phyloP scores from a whole-genome alignment of 495 filamentous ascomycete species.

The Oleoguttula mirabilis region DNA sequence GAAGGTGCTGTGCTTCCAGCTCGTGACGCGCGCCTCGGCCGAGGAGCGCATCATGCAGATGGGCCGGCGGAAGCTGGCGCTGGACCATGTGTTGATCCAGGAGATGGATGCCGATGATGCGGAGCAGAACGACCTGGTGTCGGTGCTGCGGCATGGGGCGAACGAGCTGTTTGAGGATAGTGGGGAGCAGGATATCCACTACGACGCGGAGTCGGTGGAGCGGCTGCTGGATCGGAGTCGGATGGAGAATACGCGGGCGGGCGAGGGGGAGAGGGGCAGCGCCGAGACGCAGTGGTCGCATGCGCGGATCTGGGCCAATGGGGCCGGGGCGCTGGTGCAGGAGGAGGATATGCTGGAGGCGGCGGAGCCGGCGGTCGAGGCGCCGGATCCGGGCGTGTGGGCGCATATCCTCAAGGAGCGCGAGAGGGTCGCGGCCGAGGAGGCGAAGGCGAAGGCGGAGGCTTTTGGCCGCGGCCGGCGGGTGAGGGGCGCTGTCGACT shows the following conservation, averaged over 20 bases:
- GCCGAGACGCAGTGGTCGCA: slow-evolving; percentile 75
- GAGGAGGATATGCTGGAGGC: slow-evolving; percentile 47
- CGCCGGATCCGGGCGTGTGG: slow-evolving; percentile 59
- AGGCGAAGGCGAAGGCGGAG: slow-evolving; percentile 50
- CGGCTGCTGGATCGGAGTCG: slow-evolving; percentile 77
- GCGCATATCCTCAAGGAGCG: slow-evolving; percentile 75
- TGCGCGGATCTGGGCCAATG: slow-evolving; percentile 86
- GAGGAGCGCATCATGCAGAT: slow-evolving; percentile 97
- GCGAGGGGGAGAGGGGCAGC: slow-evolving; percentile 43
- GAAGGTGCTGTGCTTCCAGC: slow-evolving; percentile 86
- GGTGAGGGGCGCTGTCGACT: slow-evolving; percentile 34
- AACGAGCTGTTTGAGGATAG: slow-evolving; percentile 74
- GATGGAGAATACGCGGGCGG: slow-evolving; percentile 55
- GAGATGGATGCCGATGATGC: slow-evolving; percentile 71
- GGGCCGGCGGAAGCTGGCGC: slow-evolving; percentile 84
- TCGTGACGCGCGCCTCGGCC: slow-evolving; percentile 75
- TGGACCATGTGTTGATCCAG: slow-evolving; percentile 90
- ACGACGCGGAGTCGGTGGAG: slow-evolving; percentile 70
- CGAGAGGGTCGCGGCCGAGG: slow-evolving; percentile 58
- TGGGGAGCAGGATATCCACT: slow-evolving; percentile 51
- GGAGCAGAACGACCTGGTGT: slow-evolving; percentile 63
- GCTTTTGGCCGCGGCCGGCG: slow-evolving; percentile 75
- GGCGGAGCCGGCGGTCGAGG: slow-evolving; percentile 25
- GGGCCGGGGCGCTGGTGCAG: slow-evolving; percentile 50
- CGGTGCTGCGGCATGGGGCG: slow-evolving; percentile 79